phyloP scores from a whole-genome alignment of 306 rosid genomes.

The Acacia confusa region DNA sequence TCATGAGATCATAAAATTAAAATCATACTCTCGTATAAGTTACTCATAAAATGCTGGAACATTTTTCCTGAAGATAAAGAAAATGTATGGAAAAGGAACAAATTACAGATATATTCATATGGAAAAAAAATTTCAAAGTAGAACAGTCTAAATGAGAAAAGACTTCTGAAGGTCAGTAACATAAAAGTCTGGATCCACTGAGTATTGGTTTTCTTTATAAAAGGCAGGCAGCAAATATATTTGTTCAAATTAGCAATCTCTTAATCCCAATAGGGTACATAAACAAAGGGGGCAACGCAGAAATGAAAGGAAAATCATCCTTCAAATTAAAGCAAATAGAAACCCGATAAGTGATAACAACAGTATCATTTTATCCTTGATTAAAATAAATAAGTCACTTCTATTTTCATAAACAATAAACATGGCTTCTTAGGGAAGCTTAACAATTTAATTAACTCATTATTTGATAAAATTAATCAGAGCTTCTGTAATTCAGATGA shows the following conservation, averaged over 20 bases:
- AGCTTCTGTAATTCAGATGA: background rate
- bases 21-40: background rate
- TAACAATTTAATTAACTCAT: background rate
- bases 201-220: background rate
- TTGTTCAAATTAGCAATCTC: background rate
- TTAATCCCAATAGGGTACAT: background rate
- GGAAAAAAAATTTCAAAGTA: conserved; percentile 3
- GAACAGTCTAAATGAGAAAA: background rate
- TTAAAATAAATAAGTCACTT: background rate
- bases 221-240: background rate
- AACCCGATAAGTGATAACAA: background rate
- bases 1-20: conserved; percentile 14
- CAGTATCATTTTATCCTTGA: background rate
- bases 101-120: conserved; percentile 6
- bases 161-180: conserved; percentile 9
- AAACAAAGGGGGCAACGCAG: background rate
- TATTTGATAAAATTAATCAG: background rate
- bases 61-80: conserved; percentile 2
- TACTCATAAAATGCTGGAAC: background rate
- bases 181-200: background rate
- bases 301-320: background rate
- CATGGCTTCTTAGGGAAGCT: background rate
- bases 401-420: background rate
- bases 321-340: background rate
- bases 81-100: background rate